phyloP scores from a whole-genome alignment of 345 rosid species.

The Hibiscus tridactylites region DNA sequence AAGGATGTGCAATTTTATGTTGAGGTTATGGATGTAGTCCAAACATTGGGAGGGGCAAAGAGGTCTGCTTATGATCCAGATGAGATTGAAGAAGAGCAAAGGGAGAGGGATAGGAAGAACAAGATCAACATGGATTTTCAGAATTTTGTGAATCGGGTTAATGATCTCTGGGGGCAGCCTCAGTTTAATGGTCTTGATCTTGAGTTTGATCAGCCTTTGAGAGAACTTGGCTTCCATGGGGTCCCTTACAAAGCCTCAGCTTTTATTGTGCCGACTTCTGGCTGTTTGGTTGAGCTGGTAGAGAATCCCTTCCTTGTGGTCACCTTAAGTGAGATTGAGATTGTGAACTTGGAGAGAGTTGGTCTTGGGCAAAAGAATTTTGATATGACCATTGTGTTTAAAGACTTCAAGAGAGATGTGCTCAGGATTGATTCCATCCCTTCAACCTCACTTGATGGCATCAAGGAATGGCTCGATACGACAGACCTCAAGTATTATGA shows the following conservation, averaged over 20 bases:
- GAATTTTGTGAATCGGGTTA: slow-evolving; percentile 72
- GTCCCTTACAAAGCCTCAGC: slow-evolving; percentile 75
- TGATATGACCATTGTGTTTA: slow-evolving; percentile 84
- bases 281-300: slow-evolving; percentile 79
- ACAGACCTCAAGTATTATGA: slow-evolving; percentile 88
- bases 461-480: slow-evolving; percentile 93
- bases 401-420: slow-evolving; percentile 88
- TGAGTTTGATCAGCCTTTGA: slow-evolving; percentile 89
- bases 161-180: slow-evolving; percentile 82
- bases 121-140: slow-evolving; percentile 83
- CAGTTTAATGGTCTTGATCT: slow-evolving; percentile 75
- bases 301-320: slow-evolving; percentile 82
- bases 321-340: slow-evolving; percentile 83
- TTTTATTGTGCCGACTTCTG: slow-evolving; percentile 79
- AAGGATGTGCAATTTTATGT: slow-evolving; percentile 88
- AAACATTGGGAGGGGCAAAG: slow-evolving; percentile 82
- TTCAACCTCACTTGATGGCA: slow-evolving; percentile 71
- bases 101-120: slow-evolving; percentile 84
- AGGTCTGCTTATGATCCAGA: slow-evolving; percentile 95
- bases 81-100: slow-evolving; percentile 88
- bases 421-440: slow-evolving; percentile 78
- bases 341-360: slow-evolving; percentile 91
- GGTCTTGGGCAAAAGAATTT: slow-evolving; percentile 90
- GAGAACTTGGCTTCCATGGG: slow-evolving; percentile 93
- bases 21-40: slow-evolving; percentile 92